Percentiles rank a stretch among this genome's conserved stretches.
Evolutionary conservation across 2,329 filamentous ascomycete species (phyloP).

Genomic region (Trichoderma atroviride): DNA sequence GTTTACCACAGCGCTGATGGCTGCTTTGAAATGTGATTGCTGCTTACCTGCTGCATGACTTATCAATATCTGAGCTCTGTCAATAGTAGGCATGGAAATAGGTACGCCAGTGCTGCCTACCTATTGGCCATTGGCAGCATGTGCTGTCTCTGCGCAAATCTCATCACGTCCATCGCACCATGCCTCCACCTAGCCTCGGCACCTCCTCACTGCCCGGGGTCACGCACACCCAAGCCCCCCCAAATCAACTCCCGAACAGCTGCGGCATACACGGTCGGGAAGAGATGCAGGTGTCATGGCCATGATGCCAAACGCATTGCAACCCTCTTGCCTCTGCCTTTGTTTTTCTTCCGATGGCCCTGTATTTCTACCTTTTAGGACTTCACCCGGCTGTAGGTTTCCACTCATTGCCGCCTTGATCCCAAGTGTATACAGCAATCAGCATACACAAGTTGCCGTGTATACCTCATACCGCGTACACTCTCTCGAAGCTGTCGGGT

Average conservation of each 20-base stretch:
- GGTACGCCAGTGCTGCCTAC: not conserved
- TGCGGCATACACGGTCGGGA: constrained; percentile 9
- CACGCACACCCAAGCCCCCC: not conserved
- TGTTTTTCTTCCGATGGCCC: constrained; percentile 3
- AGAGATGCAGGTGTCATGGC: constrained; percentile 1
- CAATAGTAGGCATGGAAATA: not conserved
- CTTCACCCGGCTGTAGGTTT: not conserved
- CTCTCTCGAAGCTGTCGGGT: not conserved
- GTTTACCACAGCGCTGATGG: not conserved
- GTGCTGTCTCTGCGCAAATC: constrained; percentile 7
- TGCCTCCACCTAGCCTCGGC: constrained; percentile 5
- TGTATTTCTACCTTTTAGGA: not conserved
- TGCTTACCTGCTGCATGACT: not conserved
- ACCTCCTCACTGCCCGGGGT: not conserved
- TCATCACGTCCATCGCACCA: constrained; percentile 17
- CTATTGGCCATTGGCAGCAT: not conserved
- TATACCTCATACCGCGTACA: not conserved
- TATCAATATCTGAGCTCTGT: not conserved
- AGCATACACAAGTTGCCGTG: not conserved
- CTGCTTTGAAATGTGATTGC: constrained; percentile 3
- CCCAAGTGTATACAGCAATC: not conserved
- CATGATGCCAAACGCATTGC: not conserved
- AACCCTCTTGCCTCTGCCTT: not conserved
- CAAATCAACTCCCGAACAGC: constrained; percentile 8
- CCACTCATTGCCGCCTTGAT: not conserved